phyloP scores from a whole-genome alignment of 2,329 filamentous ascomycete genomes.

The Talaromyces sp. region DNA sequence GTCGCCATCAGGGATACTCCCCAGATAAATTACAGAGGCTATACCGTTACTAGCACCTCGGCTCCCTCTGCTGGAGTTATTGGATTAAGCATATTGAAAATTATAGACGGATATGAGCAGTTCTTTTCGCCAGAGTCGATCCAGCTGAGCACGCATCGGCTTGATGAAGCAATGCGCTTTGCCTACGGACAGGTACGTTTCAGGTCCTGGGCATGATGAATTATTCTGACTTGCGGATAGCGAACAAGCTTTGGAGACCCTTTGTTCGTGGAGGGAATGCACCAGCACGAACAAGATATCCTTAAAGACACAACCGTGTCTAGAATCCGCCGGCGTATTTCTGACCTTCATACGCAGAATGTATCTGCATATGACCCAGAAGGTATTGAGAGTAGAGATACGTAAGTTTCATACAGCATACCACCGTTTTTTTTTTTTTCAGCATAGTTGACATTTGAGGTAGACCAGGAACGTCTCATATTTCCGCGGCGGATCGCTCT shows the following conservation, averaged over 20 bases:
- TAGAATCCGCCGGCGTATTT: conserved; percentile 62
- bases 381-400: conserved; percentile 62
- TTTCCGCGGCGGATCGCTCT: conserved; percentile 62
- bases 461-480: conserved; percentile 50
- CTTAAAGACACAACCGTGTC: conserved; percentile 57
- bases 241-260: conserved; percentile 81
- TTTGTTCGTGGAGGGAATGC: conserved; percentile 61
- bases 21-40: conserved; percentile 63
- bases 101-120: conserved; percentile 68
- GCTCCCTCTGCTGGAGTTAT: conserved; percentile 77
- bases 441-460: neutral
- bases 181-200: conserved; percentile 61
- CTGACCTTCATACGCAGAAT: conserved; percentile 66
- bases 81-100: conserved; percentile 72
- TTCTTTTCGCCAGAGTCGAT: conserved; percentile 55
- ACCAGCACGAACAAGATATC: conserved; percentile 63
- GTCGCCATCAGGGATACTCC: conserved; percentile 61
- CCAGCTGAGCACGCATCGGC: conserved; percentile 72
- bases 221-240: conserved; percentile 28
- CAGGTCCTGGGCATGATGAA: neutral
- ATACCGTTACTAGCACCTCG: conserved; percentile 60
- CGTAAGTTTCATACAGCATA: conserved; percentile 28
- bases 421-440: neutral
- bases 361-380: conserved; percentile 69
- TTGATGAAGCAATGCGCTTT: conserved; percentile 86